Evolutionary conservation across 2,329 filamentous ascomycete species (phyloP), one percentile per base, ranked within the genome.

Genomic region (Fusarium continuum): DNA sequence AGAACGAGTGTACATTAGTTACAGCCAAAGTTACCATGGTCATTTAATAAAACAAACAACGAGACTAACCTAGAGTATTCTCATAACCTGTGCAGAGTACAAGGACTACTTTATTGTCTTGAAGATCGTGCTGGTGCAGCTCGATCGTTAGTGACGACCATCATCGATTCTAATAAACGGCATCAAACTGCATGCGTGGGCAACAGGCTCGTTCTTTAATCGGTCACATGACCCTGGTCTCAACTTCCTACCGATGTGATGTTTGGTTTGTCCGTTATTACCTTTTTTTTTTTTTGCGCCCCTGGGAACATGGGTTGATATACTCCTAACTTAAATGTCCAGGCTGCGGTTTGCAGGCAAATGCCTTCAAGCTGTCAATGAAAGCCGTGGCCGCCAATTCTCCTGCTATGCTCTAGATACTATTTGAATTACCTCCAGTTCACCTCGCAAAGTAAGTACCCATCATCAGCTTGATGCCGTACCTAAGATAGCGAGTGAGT

Each of bases 41-140:
- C n/a, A n/a, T n/a, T n/a, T n/a, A n/a, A n/a, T 39, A 31, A 39
- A 55, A 55, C 45, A 61, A 51, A 61, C n/a, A 38, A 46, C 34
- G 53, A 40, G 45, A 16, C 55, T 22, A 34, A 41, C 29, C n/a
- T n/a, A n/a, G n/a, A n/a, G n/a, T n/a, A 23, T 36, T 20, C 35
- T 46, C 35, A 35, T 40, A 25, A 26, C 20, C 29, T 32, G 17
- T 40, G 35, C 26, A 43, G n/a, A n/a, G 36, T 29, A 32, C 46
- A 49, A 23, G 28, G 23, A 16, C 40, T 35, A 23, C 32, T 16
- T 41, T 47, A 25, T 40, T 17, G 10, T 40, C 54, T 28, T 57
- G 39, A 52, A 38, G 41, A 62, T 62, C 36, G 36, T 41, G 29
- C 41, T 44, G 32, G 52, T 35, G 20, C 49, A 51, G 17, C 55